Evolutionary conservation across 345 rosid genomes (phyloP), one percentile per base, ranked within the genome.

Genomic region (Crucihimalaya himalaica): DNA sequence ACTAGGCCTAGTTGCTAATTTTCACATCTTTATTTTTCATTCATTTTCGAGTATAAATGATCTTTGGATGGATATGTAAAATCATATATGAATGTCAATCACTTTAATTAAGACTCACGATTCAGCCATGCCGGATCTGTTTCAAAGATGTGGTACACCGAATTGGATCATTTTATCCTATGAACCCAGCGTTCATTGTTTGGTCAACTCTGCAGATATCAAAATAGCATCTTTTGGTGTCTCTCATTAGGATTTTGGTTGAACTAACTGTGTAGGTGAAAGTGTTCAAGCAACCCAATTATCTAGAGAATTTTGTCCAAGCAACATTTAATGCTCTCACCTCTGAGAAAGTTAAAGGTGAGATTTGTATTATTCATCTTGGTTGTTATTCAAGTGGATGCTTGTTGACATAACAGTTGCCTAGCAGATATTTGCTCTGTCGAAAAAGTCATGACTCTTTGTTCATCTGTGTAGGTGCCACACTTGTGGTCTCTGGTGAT

Each of bases 401-500:
- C 35, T 20, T 55, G 31, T 65, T 20, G 19, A 46, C 13, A 11
- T 27, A 46, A 19, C 34, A n/a, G 13, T 39, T 42, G 58, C 16
- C 58, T 27, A 21, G 20, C 18, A 43, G 14, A 45, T 34, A 35
- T 12, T 20, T 46, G 34, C 35, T 62, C 29, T 1, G 53, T 61
- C 13, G 3, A 21, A 12, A 61, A 34, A 43, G n/a, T 34, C 32
- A 23, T 39, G 66, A 63, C 61, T 63, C 34, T 73, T 40, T 78
- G 25, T 54, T 79, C 48, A 4, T 66, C 4, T 66, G 37, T 71
- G 70, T 77, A 96, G 98, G 99, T 78, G 95, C 95, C 71, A 92
- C 97, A 11, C 97, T 96, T 6, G 96, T 92, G 71, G 98, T 96
- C 78, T 92, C 98, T 81, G 99, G 99, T 71, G 99, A 96, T 86